Evolutionary conservation across 768 basidiomycete genomes (phyloP).

Genomic region (Lentinula detonsa): DNA sequence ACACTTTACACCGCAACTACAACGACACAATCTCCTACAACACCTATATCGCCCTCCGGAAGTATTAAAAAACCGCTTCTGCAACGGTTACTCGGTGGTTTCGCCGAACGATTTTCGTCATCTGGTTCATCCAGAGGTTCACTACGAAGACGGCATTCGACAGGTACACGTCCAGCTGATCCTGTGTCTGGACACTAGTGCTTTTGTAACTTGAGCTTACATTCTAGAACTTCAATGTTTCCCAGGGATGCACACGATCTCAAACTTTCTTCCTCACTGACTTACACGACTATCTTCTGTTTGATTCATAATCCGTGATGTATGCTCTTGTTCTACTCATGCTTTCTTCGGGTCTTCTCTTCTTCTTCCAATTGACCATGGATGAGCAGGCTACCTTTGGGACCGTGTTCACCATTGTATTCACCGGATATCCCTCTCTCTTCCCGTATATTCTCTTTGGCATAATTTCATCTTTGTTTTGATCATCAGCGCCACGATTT

Average conservation of each 20-base stretch:
- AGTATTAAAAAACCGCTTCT: constrained; percentile 53
- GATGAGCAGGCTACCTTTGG: neutral
- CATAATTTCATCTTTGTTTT: neutral
- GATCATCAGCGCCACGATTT: neutral
- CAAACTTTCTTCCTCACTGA: neutral
- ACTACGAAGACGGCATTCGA: constrained; percentile 39
- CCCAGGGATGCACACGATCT: neutral
- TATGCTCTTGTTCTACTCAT: neutral
- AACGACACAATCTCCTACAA: constrained; percentile 49
- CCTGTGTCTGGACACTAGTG: constrained; percentile 4
- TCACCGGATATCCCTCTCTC: neutral
- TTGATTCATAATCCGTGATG: neutral
- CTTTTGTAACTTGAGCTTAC: neutral
- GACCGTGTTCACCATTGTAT: neutral
- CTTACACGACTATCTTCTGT: neutral
- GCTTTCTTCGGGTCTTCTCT: neutral
- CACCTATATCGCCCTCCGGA: constrained; percentile 31
- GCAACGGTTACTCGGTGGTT: constrained; percentile 46
- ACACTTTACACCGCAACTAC: constrained; percentile 57
- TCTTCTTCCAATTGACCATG: neutral
- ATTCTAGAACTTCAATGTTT: neutral
- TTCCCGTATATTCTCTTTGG: neutral
- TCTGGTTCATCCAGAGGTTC: constrained; percentile 31
- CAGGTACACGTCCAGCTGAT: constrained; percentile 21
- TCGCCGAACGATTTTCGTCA: constrained; percentile 38